Base-by-base conservation (phyloP, 2,329 filamentous ascomycete species). In the Magnaporthiopsis rhizophila region DNA sequence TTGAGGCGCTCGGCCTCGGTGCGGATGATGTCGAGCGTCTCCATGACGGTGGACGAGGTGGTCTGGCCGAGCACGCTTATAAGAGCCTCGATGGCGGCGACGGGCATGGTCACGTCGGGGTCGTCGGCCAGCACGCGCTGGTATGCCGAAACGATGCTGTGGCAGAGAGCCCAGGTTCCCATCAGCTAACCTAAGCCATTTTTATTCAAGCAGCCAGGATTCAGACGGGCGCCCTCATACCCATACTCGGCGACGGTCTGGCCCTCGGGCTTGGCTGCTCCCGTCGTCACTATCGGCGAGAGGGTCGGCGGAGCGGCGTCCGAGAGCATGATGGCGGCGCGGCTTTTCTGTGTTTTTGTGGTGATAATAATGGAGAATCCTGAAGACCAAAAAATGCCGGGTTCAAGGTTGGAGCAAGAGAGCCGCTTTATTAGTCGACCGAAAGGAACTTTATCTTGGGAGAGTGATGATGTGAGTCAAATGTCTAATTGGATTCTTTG, bases 21-120 rank as follows among this genome's bases (percentile, higher is more conserved):
- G 72, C 89, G 87, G 67, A 98, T 85, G 59, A 93, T 86, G 70
- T 94, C 89, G 74, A 98, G 89, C 50, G 94, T 97, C 80, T 99
- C 95, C 78, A 90, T 94, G 71, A 97, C 91, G 65, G 95, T 99
- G 28, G 88, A 90, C 8, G 92, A 89, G 67, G 88, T 87, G 59
- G 88, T 90, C 68, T 89, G 84, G 72, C 89, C 88, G 66, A 98
- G 89, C 66, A 95, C 89, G 72, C 89, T 86, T 69, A 98, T 95
- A 66, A 99, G 62, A 73, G 81, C 68, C 74, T 84, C 70, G 74
- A 77, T 76, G 69, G 70, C 73, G 66, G 95, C 95, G 64, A 99
- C 91, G 67, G 95, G 93, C 86, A 97, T 97, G 50, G 94, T 97
- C 63, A 98, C 84, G 67, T 96, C 91, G 13, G 89, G 83, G 74